phyloP scores from a whole-genome alignment of 441 rosid genomes.

The Biscutella laevigata region DNA sequence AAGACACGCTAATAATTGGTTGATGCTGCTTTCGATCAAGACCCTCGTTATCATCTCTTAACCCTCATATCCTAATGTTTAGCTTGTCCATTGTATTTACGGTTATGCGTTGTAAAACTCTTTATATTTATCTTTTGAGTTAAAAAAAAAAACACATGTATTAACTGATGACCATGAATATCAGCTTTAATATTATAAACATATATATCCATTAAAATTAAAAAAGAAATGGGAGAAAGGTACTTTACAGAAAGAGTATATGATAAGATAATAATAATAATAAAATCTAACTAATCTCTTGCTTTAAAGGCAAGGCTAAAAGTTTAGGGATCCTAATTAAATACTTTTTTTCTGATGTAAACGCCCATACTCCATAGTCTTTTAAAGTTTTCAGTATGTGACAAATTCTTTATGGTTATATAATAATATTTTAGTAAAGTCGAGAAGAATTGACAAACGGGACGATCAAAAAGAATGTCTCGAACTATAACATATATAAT shows the following conservation, averaged over 20 bases:
- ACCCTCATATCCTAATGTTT: too few relatives aligned
- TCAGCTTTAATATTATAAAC: background rate
- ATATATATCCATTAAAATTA: background rate
- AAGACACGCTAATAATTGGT: too few relatives aligned
- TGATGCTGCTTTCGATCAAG: too few relatives aligned
- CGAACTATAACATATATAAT: background rate
- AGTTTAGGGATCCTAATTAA: too few relatives aligned
- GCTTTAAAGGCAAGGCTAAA: conserved; percentile 32
- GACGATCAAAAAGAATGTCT: conserved; percentile 17
- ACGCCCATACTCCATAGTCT: too few relatives aligned
- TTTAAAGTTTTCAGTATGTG: conserved; percentile 2
- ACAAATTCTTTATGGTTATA: background rate
- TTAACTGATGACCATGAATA: background rate
- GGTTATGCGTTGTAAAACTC: too few relatives aligned
- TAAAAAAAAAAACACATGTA: too few relatives aligned
- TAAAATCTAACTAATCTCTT: conserved; percentile 11
- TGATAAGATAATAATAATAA: conserved; percentile 14
- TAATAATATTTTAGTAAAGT: background rate
- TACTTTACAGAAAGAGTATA: conserved; percentile 11
- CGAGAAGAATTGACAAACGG: conserved; percentile 7
- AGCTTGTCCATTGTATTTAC: too few relatives aligned
- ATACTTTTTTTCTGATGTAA: too few relatives aligned
- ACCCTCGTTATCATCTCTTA: too few relatives aligned
- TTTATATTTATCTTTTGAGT: too few relatives aligned
- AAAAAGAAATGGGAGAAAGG: background rate